A percentile compares a stretch with the other conserved stretches of the same genome.
Conservation (phyloP, 2,329 filamentous ascomycete species). For the Phaeosphaeriaceae sp. region DNA sequence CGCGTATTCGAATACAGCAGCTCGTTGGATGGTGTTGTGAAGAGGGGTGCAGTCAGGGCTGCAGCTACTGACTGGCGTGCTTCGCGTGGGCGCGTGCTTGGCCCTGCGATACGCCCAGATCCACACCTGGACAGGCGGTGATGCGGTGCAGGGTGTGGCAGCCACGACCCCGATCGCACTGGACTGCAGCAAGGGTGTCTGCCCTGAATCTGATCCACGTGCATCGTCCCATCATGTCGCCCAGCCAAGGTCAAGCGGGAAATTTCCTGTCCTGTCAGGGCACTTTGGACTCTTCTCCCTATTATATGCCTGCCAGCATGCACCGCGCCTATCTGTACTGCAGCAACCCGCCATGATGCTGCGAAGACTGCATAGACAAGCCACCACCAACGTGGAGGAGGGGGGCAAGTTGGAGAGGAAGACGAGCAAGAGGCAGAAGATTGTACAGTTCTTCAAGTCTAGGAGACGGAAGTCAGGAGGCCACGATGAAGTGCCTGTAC, state of each 20-base stretch:
- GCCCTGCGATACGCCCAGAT: constrained; percentile 26
- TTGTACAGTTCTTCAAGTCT: constrained; percentile 40
- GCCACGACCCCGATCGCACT: constrained; percentile 26
- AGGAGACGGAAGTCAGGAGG: constrained; percentile 32
- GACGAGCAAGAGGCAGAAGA: constrained; percentile 40
- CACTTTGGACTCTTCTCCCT: constrained; percentile 21
- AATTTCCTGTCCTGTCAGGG: constrained; percentile 32
- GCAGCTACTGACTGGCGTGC: constrained; percentile 28
- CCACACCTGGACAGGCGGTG: constrained; percentile 33
- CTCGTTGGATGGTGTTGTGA: constrained; percentile 9
- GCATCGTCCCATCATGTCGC: constrained; percentile 25
- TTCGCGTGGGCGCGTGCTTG: constrained; percentile 20
- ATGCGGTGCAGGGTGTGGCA: constrained; percentile 36
- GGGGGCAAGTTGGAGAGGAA: constrained; percentile 32
- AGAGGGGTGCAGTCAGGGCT: constrained; percentile 16
- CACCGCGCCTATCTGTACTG: constrained; percentile 17
- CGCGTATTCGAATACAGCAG: constrained; percentile 5
- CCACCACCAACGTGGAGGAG: constrained; percentile 24
- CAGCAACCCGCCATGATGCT: constrained; percentile 35
- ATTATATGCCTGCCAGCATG: constrained; percentile 31
- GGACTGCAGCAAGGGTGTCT: constrained; percentile 27
- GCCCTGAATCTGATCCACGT: constrained; percentile 43
- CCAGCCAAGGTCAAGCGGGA: constrained; percentile 19
- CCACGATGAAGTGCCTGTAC: constrained; percentile 28
- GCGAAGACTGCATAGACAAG: constrained; percentile 33